Percentiles rank a stretch among this genome's conserved stretches.
Evolutionary conservation across 305 asterid species (phyloP).

Genomic region (Fraxinus sp.): DNA sequence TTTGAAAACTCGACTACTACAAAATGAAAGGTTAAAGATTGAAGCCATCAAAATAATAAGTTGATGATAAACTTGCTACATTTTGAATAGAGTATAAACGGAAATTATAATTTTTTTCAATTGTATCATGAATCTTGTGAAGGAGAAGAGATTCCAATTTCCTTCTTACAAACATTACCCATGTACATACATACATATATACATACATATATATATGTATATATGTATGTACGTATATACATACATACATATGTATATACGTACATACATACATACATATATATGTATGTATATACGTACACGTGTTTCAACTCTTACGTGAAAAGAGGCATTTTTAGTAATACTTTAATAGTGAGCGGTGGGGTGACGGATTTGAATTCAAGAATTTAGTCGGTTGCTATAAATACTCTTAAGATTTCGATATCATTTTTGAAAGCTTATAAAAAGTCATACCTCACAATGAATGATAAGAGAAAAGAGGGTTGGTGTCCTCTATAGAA

Average conservation of each 20-base stretch:
- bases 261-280: constrained; percentile 28
- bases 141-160: background rate
- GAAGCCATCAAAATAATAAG: background rate
- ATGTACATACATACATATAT: constrained; percentile 30
- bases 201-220: no score
- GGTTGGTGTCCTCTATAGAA: background rate
- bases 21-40: background rate
- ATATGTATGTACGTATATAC: background rate
- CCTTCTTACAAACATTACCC: constrained; percentile 38
- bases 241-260: background rate
- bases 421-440: background rate
- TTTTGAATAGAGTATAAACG: background rate
- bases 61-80: background rate
- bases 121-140: background rate
- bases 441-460: background rate
- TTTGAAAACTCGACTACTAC: background rate
- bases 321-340: background rate
- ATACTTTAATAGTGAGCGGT: background rate
- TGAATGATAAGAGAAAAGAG: background rate
- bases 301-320: background rate
- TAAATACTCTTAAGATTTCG: background rate
- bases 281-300: background rate
- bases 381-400: background rate
- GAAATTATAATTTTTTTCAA: background rate
- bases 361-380: background rate